Evolutionary conservation across 129 eudicot species (phyloP).

Genomic region (Pulicaria dysenterica): DNA sequence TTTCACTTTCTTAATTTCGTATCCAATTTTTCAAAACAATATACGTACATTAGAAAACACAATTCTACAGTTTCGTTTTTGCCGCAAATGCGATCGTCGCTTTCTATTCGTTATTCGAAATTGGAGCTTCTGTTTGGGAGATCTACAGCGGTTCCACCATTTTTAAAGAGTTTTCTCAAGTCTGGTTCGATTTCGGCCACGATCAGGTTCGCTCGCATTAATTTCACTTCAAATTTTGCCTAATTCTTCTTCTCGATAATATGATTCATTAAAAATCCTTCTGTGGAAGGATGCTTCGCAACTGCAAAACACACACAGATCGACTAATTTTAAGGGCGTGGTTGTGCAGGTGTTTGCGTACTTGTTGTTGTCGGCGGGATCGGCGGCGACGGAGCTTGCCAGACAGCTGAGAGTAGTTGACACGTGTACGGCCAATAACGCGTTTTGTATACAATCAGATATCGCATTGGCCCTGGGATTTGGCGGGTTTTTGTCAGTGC

Average conservation of each 20-base stretch:
- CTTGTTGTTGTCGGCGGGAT: constrained; percentile 59
- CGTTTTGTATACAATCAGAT: constrained; percentile 66
- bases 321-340: constrained; percentile 9
- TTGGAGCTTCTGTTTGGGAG: constrained; percentile 73
- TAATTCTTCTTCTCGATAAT: too few relatives aligned
- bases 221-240: not conserved
- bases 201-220: constrained; percentile 53
- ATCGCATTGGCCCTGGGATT: constrained; percentile 61
- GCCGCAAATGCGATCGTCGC: constrained; percentile 65
- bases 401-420: constrained; percentile 47
- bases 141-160: constrained; percentile 49
- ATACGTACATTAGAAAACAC: not conserved
- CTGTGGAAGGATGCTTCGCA: not conserved
- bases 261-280: not conserved
- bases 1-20: not conserved
- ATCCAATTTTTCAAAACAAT: not conserved
- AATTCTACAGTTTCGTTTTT: constrained; percentile 41
- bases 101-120: constrained; percentile 58
- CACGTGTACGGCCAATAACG: constrained; percentile 48
- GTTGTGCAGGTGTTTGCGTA: constrained; percentile 61
- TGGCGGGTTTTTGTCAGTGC: constrained; percentile 54
- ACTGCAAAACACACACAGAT: not conserved
- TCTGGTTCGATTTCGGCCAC: constrained; percentile 78
- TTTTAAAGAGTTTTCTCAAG: constrained; percentile 53
- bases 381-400: constrained; percentile 65